Evolutionary conservation across 306 rosid species (phyloP), one percentile per base, ranked within the genome.

Genomic region (Trifolium fragiferum): DNA sequence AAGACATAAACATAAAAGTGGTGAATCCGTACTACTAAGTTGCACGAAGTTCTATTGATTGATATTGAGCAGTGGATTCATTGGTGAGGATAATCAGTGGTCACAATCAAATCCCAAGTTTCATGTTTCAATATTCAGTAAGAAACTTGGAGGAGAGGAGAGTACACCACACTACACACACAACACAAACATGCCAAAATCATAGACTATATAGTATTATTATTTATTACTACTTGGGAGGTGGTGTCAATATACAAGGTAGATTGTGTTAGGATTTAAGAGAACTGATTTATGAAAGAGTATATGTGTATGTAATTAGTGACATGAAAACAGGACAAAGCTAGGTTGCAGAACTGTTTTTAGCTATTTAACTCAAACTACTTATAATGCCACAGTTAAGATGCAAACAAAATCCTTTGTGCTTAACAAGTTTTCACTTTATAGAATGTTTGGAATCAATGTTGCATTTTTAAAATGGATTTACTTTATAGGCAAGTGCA

Each of bases 51-150:
- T 53, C 75, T 68, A 55, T 82, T 2, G 79, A 55, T 82, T 2
- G 79, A 74, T 44, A 51, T 68, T 38, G 13, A 65, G 76, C 81
- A 47, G 76, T 74, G 30, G 63, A 43, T 75, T 43, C 70, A 70
- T 70, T 65, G 85, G 82, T 32, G 72, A 66, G 70, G 78, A 66
- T 75, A 72, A 76, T 66, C 81, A 66, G 66, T 67, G 61, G 80
- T 84, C 86, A 80, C 79, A 77, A 84, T 84, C 83, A 73, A 79
- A 71, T 55, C 72, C 78, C 12, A 66, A 72, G 82, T 72, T 72
- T 76, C 71, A 70, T 73, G 44, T 72, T 30, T 57, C 16, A 54
- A 54, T 21, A n/a, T 15, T 67, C n/a, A 7, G 58, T 76, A 47
- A 55, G 15, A 73, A 66, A 30, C 33, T 30, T 30, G 33, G 33